phyloP scores from a whole-genome alignment of 345 rosid species.

The Lepidium aucheri region DNA sequence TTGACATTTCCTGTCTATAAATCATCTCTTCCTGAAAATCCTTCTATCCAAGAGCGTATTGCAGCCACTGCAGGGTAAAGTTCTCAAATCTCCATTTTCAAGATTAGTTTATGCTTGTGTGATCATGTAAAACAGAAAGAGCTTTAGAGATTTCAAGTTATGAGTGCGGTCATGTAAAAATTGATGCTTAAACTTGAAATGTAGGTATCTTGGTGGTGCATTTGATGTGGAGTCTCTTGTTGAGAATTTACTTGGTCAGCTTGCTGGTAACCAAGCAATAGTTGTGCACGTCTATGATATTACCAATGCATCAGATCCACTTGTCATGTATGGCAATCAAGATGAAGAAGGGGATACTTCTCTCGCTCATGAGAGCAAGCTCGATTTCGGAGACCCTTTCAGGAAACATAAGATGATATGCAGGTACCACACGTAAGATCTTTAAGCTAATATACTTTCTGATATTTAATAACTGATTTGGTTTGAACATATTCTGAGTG shows the following conservation, averaged over 20 bases:
- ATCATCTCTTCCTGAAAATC: slow-evolving; percentile 58
- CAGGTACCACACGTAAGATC: slow-evolving; percentile 39
- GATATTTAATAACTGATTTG: neutral
- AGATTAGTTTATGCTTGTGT: neutral
- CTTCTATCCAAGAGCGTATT: slow-evolving; percentile 60
- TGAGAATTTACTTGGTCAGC: slow-evolving; percentile 94
- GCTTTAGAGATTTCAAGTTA: neutral
- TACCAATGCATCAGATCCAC: slow-evolving; percentile 73
- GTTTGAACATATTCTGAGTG: neutral
- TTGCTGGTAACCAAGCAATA: slow-evolving; percentile 89
- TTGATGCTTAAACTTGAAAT: slow-evolving; percentile 10
- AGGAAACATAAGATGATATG: slow-evolving; percentile 93
- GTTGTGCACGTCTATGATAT: slow-evolving; percentile 88
- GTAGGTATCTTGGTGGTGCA: slow-evolving; percentile 96
- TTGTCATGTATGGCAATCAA: slow-evolving; percentile 84
- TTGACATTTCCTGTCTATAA: slow-evolving; percentile 97
- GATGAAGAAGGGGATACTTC: slow-evolving; percentile 73
- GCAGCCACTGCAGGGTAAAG: slow-evolving; percentile 86
- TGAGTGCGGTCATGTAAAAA: neutral
- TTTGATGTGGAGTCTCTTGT: slow-evolving; percentile 99
- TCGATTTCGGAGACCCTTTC: slow-evolving; percentile 93
- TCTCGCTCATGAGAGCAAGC: slow-evolving; percentile 70
- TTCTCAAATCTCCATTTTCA: neutral
- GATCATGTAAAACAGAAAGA: neutral
- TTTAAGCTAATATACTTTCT: neutral